Evolutionary conservation across 2,329 filamentous ascomycete species (phyloP), one percentile per base, ranked within the genome.

Genomic region (Bipolaris sorokiniana): DNA sequence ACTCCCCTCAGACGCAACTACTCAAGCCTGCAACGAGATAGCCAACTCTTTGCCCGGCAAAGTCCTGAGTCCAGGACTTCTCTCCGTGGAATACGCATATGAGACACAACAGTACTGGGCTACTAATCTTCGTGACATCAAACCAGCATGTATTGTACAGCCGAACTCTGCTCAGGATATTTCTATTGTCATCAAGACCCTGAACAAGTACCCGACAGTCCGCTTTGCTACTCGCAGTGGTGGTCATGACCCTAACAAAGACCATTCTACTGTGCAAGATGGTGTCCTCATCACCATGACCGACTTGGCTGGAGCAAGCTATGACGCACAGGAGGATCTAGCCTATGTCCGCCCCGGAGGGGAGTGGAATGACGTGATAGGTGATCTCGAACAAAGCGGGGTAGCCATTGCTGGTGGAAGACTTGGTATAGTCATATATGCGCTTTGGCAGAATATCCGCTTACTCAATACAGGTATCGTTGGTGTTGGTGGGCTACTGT

Each of bases 311-410:
- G 77, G 74, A 22, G 71, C 72, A 13, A 76, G 67, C 15, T 77
- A 76, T 34, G 74, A 76, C 45, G 66, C 65, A 2, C 60, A 54
- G 6, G 73, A 70, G n/a, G 60, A 62, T 26, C 60, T 78, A 10
- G 76, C 78, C 3, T 73, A 70, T 48, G 74, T 79, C 15, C 76
- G 73, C 52, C 76, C 76, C 1, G 76, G 77, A 26, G 76, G 76
- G 22, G 71, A 77, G 55, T 79, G 76, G 76, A 76, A 77, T 50
- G 73, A 78, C 55, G 76, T 78, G 4, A 70, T 77, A 38, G 64
- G 68, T 2, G 64, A 68, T 5, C 62, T 79, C 26, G 71, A 71
- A n/a, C 59, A 70, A 16, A 62, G 69, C 20, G 74, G 75, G 5
- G 72, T 77, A 16, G 70, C 76, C 9, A 67, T 77, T 44, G 61